Percentiles rank a stretch among this genome's conserved stretches.
phyloP scores from a whole-genome alignment of 106 monocot genomes.

The Dendrobium chrysotoxum region DNA sequence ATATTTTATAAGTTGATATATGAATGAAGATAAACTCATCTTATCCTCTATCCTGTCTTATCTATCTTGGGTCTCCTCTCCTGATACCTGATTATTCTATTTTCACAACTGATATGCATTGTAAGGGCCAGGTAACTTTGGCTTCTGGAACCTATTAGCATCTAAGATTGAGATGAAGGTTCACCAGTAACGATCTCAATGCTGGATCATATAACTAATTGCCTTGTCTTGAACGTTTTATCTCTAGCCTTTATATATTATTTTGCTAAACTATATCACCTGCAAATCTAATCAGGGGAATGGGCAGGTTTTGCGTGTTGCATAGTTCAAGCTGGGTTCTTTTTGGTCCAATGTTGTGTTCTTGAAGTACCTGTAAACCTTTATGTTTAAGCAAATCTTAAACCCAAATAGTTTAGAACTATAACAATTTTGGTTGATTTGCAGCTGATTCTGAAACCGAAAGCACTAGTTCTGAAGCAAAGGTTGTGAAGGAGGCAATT shows the following conservation, averaged over 20 bases:
- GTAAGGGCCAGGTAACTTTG: not conserved
- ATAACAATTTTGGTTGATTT: slow-evolving; percentile 5
- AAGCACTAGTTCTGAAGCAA: slow-evolving; percentile 38
- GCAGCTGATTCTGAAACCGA: slow-evolving; percentile 75
- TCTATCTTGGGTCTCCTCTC: not conserved
- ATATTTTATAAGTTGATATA: not conserved
- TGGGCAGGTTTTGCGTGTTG: not conserved
- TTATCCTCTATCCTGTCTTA: not conserved
- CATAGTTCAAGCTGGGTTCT: not conserved
- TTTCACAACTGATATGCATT: not conserved
- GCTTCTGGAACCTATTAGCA: not conserved
- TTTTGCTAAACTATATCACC: not conserved
- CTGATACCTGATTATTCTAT: not conserved
- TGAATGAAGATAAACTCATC: not conserved
- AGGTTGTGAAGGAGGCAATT: slow-evolving; percentile 63
- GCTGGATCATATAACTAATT: not conserved
- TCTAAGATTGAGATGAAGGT: not conserved
- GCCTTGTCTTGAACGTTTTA: not conserved
- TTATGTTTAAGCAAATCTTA: slow-evolving; percentile 2
- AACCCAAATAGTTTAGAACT: not conserved
- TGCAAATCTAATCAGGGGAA: not conserved
- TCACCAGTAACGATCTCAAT: not conserved
- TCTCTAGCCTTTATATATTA: not conserved
- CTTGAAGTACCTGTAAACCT: not conserved
- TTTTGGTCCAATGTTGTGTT: not conserved